Evolutionary conservation across 2,329 filamentous ascomycete genomes (phyloP), one percentile per base, ranked within the genome.

Genomic region (Nigrospora osmanthi): DNA sequence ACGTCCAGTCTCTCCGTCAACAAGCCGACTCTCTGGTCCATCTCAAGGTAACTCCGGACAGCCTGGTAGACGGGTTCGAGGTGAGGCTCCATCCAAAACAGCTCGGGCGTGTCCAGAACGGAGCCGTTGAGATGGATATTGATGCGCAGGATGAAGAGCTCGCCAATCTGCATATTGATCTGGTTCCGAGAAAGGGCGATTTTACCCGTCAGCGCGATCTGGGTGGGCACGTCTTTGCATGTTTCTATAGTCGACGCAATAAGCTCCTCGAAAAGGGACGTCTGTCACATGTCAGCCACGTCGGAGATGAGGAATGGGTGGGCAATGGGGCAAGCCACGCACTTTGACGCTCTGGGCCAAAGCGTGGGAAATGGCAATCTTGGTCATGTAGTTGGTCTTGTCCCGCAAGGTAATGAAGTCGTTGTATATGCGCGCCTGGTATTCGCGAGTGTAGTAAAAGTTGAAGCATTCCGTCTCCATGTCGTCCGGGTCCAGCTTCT

Each of bases 81-180:
- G 65, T 96, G 90, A 10, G 93, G 93, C 67, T 98, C 93, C 31
- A 91, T 87, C 93, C 93, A 98, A 76, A 98, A 97, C 36, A 98
- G 76, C 68, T 98, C 93, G 0, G 93, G 93, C 11, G 90, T 95
- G 64, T 98, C 93, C 35, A 98, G 83, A 6, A 98, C 90, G 30
- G 88, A 95, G 32, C 93, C 93, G 64, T 97, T 95, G 42, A 98
- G 77, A 67, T 98, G 94, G 59, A 98, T 97, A 64, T 93, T 96
- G 70, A 98, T 97, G 48, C 93, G 82, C 31, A 98, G 72, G 60
- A 98, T 97, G 66, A 98, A 98, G 44, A 98, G 80, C 69, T 98
- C 90, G 62, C 93, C 93, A 49, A 98, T 96, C 67, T 97, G 90
- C 90, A 97, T 97, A 72, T 97, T 97, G 73, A 98, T 96, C 63